These are phyloP conservation scores for Penicillium sp. DNA, from an alignment of 2,329 filamentous ascomycete genomes.

Conservation along the genomic window DNA sequence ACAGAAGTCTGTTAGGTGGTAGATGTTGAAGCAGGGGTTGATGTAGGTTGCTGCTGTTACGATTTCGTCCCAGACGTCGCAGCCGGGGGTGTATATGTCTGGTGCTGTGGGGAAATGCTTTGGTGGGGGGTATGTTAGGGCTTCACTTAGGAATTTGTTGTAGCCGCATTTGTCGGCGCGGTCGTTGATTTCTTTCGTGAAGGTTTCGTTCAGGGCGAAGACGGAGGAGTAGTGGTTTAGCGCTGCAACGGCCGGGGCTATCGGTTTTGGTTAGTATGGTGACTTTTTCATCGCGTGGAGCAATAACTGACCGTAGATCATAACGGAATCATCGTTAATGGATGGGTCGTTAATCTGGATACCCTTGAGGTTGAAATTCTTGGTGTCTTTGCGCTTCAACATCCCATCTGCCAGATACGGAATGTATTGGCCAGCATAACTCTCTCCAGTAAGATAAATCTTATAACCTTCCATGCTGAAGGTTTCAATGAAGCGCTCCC, in stretches of 20 bases:
- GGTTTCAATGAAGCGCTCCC: conserved; percentile 70
- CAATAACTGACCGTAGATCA: conserved; percentile 45
- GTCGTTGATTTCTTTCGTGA: conserved; percentile 39
- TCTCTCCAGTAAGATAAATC: conserved; percentile 72
- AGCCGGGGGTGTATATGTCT: conserved; percentile 48
- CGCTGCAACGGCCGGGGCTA: conserved; percentile 43
- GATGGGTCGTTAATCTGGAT: conserved; percentile 73
- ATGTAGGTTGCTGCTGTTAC: conserved; percentile 52
- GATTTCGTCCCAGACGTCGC: conserved; percentile 59
- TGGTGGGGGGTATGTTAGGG: conserved; percentile 65
- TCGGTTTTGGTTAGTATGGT: conserved; percentile 1
- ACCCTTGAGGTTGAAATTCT: conserved; percentile 66
- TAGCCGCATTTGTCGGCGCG: conserved; percentile 48
- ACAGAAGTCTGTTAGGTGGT: conserved; percentile 70
- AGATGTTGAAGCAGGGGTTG: conserved; percentile 79
- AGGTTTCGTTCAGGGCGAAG: conserved; percentile 46
- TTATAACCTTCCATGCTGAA: conserved; percentile 68
- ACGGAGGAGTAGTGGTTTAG: conserved; percentile 43
- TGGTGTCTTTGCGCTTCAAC: conserved; percentile 65
- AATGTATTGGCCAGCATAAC: conserved; percentile 66
- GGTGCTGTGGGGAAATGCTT: conserved; percentile 57
- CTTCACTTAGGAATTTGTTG: conserved; percentile 43
- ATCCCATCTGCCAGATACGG: conserved; percentile 74
- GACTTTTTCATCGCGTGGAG: not conserved
- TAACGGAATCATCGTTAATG: conserved; percentile 52